Evolutionary conservation across 2,329 filamentous ascomycete genomes (phyloP).

Genomic region (Lasiodiplodia sp.): DNA sequence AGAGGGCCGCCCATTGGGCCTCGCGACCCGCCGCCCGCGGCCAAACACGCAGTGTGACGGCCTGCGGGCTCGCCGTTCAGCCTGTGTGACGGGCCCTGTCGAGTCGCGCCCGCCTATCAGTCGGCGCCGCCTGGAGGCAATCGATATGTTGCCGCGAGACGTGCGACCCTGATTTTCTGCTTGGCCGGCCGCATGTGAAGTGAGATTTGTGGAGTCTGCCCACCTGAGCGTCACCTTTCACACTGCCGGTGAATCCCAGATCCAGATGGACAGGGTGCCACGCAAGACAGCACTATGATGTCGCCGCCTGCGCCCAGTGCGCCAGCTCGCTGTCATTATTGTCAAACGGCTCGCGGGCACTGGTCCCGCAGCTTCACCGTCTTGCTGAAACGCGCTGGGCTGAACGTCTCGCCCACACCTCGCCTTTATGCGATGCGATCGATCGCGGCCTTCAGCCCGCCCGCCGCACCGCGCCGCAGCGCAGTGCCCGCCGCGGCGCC

Average conservation of each 20-base stretch:
- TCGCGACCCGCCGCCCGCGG: constrained; percentile 18
- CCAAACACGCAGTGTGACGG: constrained; percentile 23
- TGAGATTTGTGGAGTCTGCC: constrained; percentile 22
- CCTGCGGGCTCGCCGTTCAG: constrained; percentile 18
- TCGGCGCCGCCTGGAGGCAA: constrained; percentile 23
- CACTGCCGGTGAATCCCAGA: constrained; percentile 26
- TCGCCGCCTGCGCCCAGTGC: constrained; percentile 24
- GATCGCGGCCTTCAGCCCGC: constrained; percentile 11
- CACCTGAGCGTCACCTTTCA: constrained; percentile 24
- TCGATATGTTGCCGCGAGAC: constrained; percentile 31
- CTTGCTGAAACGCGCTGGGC: constrained; percentile 24
- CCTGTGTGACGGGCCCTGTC: constrained; percentile 22
- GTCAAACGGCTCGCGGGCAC: constrained; percentile 22
- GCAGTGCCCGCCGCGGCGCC: neutral
- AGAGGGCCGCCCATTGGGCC: constrained; percentile 27
- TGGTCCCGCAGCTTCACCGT: constrained; percentile 27
- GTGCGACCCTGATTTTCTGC: constrained; percentile 28
- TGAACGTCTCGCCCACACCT: constrained; percentile 18
- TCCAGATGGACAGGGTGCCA: constrained; percentile 28
- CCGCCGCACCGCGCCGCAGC: neutral
- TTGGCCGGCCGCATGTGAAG: constrained; percentile 16
- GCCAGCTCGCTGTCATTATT: constrained; percentile 20
- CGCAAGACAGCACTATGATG: constrained; percentile 29
- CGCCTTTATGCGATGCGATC: constrained; percentile 20
- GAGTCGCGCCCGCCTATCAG: constrained; percentile 28